Evolutionary conservation across 768 basidiomycete species (phyloP).

Genomic region (Suillus decipiens): DNA sequence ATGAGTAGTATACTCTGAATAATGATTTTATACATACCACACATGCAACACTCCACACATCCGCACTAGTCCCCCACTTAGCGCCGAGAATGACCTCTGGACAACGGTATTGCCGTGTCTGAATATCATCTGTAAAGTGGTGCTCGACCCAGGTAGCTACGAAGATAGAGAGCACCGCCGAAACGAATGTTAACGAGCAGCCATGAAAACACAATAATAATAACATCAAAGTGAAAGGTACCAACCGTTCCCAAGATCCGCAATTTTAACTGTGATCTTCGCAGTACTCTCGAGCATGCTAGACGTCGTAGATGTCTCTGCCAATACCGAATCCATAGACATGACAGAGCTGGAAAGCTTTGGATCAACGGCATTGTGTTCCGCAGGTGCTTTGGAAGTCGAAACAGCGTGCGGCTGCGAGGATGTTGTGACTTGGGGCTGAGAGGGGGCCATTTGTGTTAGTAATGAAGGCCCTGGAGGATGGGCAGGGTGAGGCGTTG

Average conservation of each 20-base stretch:
- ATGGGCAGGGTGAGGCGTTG: conserved; percentile 36
- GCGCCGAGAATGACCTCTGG: conserved; percentile 97
- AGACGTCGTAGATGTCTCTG: conserved; percentile 27
- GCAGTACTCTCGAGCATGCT: conserved; percentile 44
- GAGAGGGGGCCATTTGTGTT: conserved; percentile 63
- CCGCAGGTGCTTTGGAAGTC: conserved; percentile 21
- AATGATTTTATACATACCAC: conserved; percentile 49
- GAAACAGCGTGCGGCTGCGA: conserved; percentile 31
- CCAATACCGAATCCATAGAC: conserved; percentile 30
- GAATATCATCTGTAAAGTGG: conserved; percentile 98
- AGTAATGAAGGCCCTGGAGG: conserved; percentile 68
- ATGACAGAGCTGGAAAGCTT: conserved; percentile 30
- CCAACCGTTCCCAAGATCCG: conserved; percentile 94
- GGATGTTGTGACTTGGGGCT: conserved; percentile 17
- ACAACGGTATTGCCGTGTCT: conserved; percentile 96
- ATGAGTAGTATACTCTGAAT: conserved; percentile 5
- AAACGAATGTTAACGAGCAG: conserved; percentile 14
- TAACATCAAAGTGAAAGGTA: conserved; percentile 14
- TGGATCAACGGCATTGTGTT: conserved; percentile 18
- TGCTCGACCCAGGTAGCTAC: conserved; percentile 86
- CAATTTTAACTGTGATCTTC: conserved; percentile 97
- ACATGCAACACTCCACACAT: conserved; percentile 96
- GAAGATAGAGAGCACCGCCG: conserved; percentile 6
- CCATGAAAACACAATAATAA: neutral
- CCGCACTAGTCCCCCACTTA: conserved; percentile 93